Evolutionary conservation across 257 asterid genomes (phyloP).

Genomic region (Fraxinus quadrangulata): DNA sequence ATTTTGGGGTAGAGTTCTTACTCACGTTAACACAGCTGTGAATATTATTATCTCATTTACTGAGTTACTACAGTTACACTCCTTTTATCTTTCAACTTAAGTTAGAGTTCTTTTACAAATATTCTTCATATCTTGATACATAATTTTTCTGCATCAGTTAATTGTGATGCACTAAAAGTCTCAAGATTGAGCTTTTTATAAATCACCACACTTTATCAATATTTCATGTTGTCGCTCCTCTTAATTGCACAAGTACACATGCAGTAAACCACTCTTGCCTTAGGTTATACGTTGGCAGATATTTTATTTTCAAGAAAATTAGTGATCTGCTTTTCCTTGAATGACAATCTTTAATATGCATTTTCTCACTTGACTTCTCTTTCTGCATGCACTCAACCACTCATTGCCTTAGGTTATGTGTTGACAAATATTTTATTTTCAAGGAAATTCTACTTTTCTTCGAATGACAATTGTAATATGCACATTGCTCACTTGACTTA

Average conservation of each 20-base stretch:
- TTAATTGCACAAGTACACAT: no score
- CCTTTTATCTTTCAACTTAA: background rate
- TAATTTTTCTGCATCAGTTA: background rate
- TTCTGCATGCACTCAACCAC: background rate
- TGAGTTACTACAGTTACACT: background rate
- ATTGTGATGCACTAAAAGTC: background rate
- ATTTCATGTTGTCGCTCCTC: background rate
- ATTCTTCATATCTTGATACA: conserved; percentile 1
- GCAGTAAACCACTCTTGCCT: background rate
- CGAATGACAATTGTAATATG: background rate
- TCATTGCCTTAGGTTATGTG: no score
- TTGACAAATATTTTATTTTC: no score
- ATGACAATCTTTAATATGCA: background rate
- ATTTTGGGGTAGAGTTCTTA: background rate
- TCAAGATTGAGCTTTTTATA: background rate
- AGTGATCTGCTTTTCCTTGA: background rate
- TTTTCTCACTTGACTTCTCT: background rate
- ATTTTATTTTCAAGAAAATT: background rate
- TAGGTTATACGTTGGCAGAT: background rate
- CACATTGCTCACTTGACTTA: background rate
- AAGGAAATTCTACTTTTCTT: background rate
- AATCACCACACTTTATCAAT: background rate
- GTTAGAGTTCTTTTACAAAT: background rate
- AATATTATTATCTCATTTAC: background rate
- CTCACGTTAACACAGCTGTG: background rate